Base-by-base conservation (phyloP, 148 eudicot species). In the Talinum fruticosum region DNA sequence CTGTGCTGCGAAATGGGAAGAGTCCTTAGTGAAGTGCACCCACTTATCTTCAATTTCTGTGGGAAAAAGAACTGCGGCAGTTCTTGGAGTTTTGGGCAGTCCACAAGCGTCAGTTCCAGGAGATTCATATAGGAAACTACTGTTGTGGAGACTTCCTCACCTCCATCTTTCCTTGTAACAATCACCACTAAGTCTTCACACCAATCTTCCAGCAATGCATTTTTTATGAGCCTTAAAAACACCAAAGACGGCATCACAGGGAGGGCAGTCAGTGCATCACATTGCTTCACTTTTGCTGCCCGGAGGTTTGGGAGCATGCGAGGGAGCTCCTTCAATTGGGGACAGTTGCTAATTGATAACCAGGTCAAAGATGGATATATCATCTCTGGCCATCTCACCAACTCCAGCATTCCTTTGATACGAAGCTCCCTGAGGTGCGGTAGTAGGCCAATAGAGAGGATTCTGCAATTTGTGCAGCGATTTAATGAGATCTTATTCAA, bases 361-460 rank as follows among this genome's bases (percentile, higher is more conserved):
- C 33, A 54, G 15, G 2, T 8, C 32, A 83, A 66, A 74, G 80
- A 76, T 59, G 4, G 24, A 71, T 76, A 69, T 10, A 13, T 2
- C 47, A 4, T 30, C 6, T 72, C 66, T 15, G 70, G 71, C 82
- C 82, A 83, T 76, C 72, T 69, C 66, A 36, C 75, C 80, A 84
- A 72, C 30, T 79, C 78, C 24, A 53, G 71, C 87, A 84, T 78
- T 35, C 84, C 80, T 72, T 81, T 81, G 47, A 84, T 62, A 57
- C 7, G 14, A 33, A 81, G 82, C 77, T 78, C 73, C 37, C 28
- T 37, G 7, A 84, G 77, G 65, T 61, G 53, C 10, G 70, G 75
- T 18, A 75, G 24, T 41, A 66, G 71, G 32, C 87, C 84, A 28
- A 81, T 38, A 19, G 82, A 72, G 21, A 84, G 82, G 59, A 70